Evolutionary conservation across 805 yeast genomes (phyloP), one percentile per base, ranked within the genome.

Genomic region (Helenozyma baotianmanensis): DNA sequence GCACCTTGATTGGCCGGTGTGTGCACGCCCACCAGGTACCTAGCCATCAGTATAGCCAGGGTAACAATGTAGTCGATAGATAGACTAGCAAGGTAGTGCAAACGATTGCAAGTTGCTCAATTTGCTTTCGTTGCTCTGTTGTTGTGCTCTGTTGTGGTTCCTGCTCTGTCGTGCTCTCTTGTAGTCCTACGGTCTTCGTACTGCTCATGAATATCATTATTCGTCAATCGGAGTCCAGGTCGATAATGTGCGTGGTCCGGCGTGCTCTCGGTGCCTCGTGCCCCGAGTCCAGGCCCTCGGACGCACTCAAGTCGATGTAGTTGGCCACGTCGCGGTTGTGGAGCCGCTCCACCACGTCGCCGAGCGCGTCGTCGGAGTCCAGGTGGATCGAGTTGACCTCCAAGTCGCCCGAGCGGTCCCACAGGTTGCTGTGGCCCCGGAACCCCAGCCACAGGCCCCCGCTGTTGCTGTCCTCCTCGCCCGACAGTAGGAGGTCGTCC

Each of bases 401-500:
- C 22, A 27, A 23, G 17, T 9, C 23, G 6, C 23, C 27, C 4
- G 11, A 15, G 16, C 12, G 21, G 19, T 26, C 30, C n/a, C 17
- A 8, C 17, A 27, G 25, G n/a, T 25, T 32, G 16, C 23, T 23
- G 11, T 21, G 23, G 21, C 33, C 36, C 10, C 39, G 33, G 14
- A 39, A 34, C n/a, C 42, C 42, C 9, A 18, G 29, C 38, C 40
- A 36, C 31, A 34, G 38, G 26, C 33, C 43, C 2, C 27, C 31
- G 4, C 14, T 33, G 9, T 25, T 23, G 21, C 30, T 25, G 19
- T 27, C 14, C 10, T 33, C 39, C 9, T 30, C 40, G 8, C 38
- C 40, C 14, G 40, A 31, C 11, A 51, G 42, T 15, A 39, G 39
- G 19, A 43, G 39, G 16, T 34, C 46, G 30, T 45, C 48, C 21